A percentile compares a stretch with the other conserved stretches of the same genome.
Evolutionary conservation across 2,329 filamentous ascomycete species (phyloP).

Genomic region (Colletotrichum trifolii): DNA sequence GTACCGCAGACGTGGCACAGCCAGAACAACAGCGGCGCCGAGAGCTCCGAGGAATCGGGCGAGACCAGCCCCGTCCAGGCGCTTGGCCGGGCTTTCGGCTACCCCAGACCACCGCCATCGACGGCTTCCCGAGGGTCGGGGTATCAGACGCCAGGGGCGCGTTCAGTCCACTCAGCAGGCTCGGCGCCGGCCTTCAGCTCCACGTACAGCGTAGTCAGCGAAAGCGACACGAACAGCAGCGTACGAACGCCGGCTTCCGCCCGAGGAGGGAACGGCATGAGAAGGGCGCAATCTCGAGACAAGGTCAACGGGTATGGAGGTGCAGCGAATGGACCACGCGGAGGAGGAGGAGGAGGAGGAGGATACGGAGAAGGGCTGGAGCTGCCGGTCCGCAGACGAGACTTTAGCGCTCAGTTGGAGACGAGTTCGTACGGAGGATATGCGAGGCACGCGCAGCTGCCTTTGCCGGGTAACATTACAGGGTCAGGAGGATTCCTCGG

Average conservation of each 20-base stretch:
- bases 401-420: conserved; percentile 26
- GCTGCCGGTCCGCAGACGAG: conserved; percentile 37
- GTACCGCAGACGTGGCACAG: conserved; percentile 54
- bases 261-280: conserved; percentile 24
- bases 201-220: conserved; percentile 43
- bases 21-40: conserved; percentile 41
- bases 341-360: conserved; percentile 23
- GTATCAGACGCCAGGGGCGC: conserved; percentile 37
- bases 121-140: conserved; percentile 37
- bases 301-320: conserved; percentile 24
- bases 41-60: conserved; percentile 41
- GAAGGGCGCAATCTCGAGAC: conserved; percentile 36
- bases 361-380: conserved; percentile 42
- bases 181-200: conserved; percentile 42
- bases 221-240: conserved; percentile 43
- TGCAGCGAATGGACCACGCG: conserved; percentile 31
- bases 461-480: conserved; percentile 27
- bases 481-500: conserved; percentile 39
- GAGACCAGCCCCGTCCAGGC: conserved; percentile 39
- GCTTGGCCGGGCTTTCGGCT: conserved; percentile 31
- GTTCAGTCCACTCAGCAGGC: conserved; percentile 39
- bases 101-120: conserved; percentile 42
- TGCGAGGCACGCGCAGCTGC: conserved; percentile 36
- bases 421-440: conserved; percentile 27
- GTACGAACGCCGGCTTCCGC: conserved; percentile 40